phyloP scores from a whole-genome alignment of 352 stramenopile genomes.

The Peronospora tabacina region DNA sequence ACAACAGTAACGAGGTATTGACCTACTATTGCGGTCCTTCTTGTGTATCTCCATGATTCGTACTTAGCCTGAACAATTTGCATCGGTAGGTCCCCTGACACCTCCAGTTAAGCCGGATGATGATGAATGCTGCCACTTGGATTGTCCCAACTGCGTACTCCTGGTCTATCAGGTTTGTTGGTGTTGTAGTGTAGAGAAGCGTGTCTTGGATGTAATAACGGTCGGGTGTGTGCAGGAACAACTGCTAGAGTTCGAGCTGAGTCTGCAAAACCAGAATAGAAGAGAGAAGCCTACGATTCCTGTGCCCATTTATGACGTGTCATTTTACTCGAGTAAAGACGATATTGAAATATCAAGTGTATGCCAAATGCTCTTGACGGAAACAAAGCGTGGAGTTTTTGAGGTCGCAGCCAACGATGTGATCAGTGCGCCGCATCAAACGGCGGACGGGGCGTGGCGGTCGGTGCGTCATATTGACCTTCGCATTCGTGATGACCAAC shows the following conservation, averaged over 20 bases:
- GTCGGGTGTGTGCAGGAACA: conserved; percentile 45
- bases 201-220: not conserved
- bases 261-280: conserved; percentile 27
- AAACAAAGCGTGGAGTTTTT: conserved; percentile 41
- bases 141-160: conserved; percentile 84
- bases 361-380: conserved; percentile 29
- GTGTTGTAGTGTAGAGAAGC: not conserved
- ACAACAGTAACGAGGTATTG: not conserved
- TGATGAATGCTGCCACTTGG: conserved; percentile 77
- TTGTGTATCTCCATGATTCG: not conserved
- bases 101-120: conserved; percentile 59
- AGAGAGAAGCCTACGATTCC: conserved; percentile 25
- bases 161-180: conserved; percentile 70
- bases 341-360: conserved; percentile 18
- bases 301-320: conserved; percentile 39
- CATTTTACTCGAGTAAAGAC: conserved; percentile 38
- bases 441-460: conserved; percentile 42
- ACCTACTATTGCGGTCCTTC: not conserved
- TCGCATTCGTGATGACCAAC: conserved; percentile 37
- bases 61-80: conserved; percentile 18
- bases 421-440: conserved; percentile 52
- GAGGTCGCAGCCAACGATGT: conserved; percentile 45
- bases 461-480: conserved; percentile 73
- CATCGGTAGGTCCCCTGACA: conserved; percentile 29
- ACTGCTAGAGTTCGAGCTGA: conserved; percentile 76